Conservation (phyloP, 2,329 filamentous ascomycete species). For the Stagonosporopsis vannaccii region DNA sequence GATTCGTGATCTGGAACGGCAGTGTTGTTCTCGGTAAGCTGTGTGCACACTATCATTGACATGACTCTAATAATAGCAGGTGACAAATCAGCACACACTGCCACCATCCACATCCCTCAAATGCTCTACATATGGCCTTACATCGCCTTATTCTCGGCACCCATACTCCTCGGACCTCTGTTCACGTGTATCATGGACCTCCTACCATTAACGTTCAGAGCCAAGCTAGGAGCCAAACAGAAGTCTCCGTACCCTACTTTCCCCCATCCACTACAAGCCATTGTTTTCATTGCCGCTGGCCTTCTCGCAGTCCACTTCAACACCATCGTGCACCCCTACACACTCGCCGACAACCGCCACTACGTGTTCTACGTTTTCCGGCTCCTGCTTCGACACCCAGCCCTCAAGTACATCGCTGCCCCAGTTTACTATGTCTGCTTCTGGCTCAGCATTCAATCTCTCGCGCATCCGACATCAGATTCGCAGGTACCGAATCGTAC, state of each 20-base stretch:
- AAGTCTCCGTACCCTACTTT: background rate
- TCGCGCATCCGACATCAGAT: conserved; percentile 52
- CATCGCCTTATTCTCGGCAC: conserved; percentile 86
- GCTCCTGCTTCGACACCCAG: conserved; percentile 71
- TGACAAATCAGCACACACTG: conserved; percentile 93
- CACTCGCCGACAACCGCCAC: conserved; percentile 93
- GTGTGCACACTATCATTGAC: background rate
- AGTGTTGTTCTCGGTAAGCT: conserved; percentile 85
- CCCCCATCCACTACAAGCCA: conserved; percentile 13
- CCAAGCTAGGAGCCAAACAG: background rate
- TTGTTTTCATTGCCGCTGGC: conserved; percentile 50
- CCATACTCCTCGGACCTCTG: conserved; percentile 70
- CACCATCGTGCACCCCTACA: conserved; percentile 95
- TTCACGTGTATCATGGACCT: conserved; percentile 46
- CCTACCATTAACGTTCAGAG: conserved; percentile 21
- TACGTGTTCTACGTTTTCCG: conserved; percentile 98
- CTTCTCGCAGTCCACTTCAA: conserved; percentile 73
- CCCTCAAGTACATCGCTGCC: conserved; percentile 71
- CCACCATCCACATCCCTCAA: conserved; percentile 86
- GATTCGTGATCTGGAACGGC: conserved; percentile 85
- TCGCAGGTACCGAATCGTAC: background rate
- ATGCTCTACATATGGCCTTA: conserved; percentile 96
- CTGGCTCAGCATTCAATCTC: conserved; percentile 71
- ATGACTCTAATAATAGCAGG: conserved; percentile 58
- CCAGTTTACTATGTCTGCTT: conserved; percentile 74